Conservation (phyloP, 768 basidiomycete species). For the Panellus pusillus region DNA sequence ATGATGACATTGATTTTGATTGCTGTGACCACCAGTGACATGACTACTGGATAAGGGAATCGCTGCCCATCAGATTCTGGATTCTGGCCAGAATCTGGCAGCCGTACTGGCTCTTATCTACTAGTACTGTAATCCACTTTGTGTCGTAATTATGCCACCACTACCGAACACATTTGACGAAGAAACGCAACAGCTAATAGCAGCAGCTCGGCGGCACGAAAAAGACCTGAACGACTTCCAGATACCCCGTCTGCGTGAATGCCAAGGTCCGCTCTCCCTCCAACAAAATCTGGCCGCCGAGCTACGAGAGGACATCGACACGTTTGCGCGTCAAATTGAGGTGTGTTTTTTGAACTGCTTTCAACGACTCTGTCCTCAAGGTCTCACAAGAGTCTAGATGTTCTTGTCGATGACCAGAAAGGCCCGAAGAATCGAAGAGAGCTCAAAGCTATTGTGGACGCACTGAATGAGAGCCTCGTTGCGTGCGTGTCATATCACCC, state of each 20-base stretch:
- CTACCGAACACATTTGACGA: slow-evolving; percentile 54
- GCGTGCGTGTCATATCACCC: slow-evolving; percentile 38
- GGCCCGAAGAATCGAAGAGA: slow-evolving; percentile 52
- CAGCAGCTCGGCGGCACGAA: slow-evolving; percentile 52
- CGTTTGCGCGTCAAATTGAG: slow-evolving; percentile 66
- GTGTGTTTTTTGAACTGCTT: slow-evolving; percentile 33
- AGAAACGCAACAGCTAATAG: slow-evolving; percentile 51
- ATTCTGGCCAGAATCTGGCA: no score
- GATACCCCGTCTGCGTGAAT: slow-evolving; percentile 70
- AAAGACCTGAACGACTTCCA: slow-evolving; percentile 69
- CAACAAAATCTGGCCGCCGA: slow-evolving; percentile 79
- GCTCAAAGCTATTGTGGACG: slow-evolving; percentile 50
- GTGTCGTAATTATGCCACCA: slow-evolving; percentile 54
- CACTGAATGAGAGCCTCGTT: slow-evolving; percentile 45
- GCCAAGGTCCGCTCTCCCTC: slow-evolving; percentile 63
- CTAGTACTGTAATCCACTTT: no score
- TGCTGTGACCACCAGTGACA: no score
- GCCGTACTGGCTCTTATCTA: no score
- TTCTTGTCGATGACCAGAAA: slow-evolving; percentile 72
- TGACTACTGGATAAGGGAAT: no score
- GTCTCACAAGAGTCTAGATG: slow-evolving; percentile 56
- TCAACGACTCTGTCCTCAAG: slow-evolving; percentile 21
- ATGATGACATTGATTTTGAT: no score
- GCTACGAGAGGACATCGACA: slow-evolving; percentile 72
- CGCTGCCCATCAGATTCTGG: no score